Conservation (phyloP, 768 basidiomycete genomes). For the Russula sp. region DNA sequence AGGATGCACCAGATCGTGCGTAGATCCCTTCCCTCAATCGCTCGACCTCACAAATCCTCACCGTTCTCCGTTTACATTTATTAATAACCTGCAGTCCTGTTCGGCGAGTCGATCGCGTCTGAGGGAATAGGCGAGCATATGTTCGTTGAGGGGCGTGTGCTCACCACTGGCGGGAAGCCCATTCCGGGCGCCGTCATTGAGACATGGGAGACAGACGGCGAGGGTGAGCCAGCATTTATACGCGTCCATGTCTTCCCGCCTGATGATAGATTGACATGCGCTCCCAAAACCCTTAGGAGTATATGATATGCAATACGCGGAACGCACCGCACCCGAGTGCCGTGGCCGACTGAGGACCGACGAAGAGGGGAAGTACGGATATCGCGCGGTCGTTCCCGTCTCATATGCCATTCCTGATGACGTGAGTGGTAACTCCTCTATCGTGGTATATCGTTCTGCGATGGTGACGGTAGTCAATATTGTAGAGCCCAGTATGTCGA, state of each 20-base stretch:
- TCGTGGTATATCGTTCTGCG: not conserved
- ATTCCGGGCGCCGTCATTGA: not conserved
- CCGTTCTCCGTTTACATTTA: not conserved
- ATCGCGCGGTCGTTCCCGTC: not conserved
- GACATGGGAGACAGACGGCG: not conserved
- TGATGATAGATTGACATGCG: not conserved
- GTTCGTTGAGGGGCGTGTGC: not conserved
- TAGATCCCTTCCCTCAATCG: not conserved
- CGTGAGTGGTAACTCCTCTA: not conserved
- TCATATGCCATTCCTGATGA: not conserved
- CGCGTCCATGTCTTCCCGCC: not conserved
- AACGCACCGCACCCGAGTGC: slow-evolving; percentile 62
- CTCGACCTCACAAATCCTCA: no score
- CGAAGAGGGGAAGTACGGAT: not conserved
- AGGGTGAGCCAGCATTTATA: slow-evolving; percentile 41
- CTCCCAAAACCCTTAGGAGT: slow-evolving; percentile 25
- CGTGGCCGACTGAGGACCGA: slow-evolving; percentile 60
- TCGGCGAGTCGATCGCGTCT: slow-evolving; percentile 76
- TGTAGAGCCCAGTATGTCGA: slow-evolving; percentile 67
- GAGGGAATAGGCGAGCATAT: slow-evolving; percentile 54
- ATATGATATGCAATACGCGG: slow-evolving; percentile 52
- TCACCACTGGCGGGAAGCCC: not conserved
- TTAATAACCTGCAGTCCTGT: slow-evolving; percentile 45
- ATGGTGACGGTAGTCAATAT: not conserved
- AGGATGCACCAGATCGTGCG: slow-evolving; percentile 68